These are phyloP conservation scores for Danielozyma ontarioensis DNA, from an alignment of 805 yeast species.

Conservation along the genomic window DNA sequence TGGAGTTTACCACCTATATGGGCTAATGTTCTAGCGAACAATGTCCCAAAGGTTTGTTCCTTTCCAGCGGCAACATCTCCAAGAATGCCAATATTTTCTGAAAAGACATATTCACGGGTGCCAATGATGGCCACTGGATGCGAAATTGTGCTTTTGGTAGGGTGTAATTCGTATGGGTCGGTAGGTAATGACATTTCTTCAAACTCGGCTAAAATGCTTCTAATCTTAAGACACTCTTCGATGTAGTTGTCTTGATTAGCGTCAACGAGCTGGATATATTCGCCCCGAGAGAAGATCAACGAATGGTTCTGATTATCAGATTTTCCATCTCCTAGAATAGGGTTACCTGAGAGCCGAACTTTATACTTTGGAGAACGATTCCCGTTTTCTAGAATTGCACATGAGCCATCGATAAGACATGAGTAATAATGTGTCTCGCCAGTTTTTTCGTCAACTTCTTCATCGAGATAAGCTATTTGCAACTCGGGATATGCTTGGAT, in stretches of 20 bases:
- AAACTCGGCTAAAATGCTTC: conserved; percentile 71
- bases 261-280: conserved; percentile 73
- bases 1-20: conserved; percentile 79
- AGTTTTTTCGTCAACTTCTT: conserved; percentile 37
- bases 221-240: conserved; percentile 75
- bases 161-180: conserved; percentile 7
- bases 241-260: conserved; percentile 81
- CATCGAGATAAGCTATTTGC: conserved; percentile 59
- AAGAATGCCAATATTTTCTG: conserved; percentile 74
- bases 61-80: conserved; percentile 89
- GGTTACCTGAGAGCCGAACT: conserved; percentile 69
- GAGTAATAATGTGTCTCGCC: conserved; percentile 51
- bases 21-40: conserved; percentile 77
- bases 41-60: conserved; percentile 83
- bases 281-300: conserved; percentile 71
- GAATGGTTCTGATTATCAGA: conserved; percentile 81
- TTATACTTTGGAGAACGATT: conserved; percentile 45
- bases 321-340: conserved; percentile 81
- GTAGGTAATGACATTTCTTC: conserved; percentile 43
- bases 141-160: conserved; percentile 13
- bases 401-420: conserved; percentile 65
- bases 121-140: conserved; percentile 80
- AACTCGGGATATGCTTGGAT: conserved; percentile 63
- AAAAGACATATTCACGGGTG: conserved; percentile 77
- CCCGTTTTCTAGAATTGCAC: conserved; percentile 56